These are phyloP conservation scores for Ceratocystis cacaofunesta DNA, from an alignment of 2,329 filamentous ascomycete genomes.

Conservation along the genomic window DNA sequence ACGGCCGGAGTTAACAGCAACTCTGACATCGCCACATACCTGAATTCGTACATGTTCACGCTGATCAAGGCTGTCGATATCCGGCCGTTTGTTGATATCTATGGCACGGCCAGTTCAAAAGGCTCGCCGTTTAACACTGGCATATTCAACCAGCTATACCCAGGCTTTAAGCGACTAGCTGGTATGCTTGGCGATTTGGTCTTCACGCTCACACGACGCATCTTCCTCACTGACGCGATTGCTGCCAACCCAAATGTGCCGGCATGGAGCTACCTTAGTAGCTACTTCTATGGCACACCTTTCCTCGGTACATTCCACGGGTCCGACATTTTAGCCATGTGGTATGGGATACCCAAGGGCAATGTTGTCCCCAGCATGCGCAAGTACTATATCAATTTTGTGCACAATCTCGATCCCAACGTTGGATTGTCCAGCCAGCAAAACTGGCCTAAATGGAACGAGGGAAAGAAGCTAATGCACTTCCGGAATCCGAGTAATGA, in stretches of 20 bases:
- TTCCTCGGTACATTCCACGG: conserved; percentile 50
- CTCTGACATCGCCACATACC: conserved; percentile 37
- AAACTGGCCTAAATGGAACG: conserved; percentile 29
- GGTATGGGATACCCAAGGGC: conserved; percentile 35
- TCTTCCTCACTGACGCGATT: conserved; percentile 32
- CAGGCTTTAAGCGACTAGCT: conserved; percentile 48
- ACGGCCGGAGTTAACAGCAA: conserved; percentile 43
- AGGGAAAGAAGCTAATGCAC: conserved; percentile 24
- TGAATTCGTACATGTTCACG: conserved; percentile 36
- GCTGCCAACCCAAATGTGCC: conserved; percentile 32
- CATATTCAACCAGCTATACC: conserved; percentile 43
- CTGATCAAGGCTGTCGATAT: conserved; percentile 28
- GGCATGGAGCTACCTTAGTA: conserved; percentile 45
- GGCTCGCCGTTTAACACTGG: conserved; percentile 48
- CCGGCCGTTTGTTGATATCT: conserved; percentile 36
- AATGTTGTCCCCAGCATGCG: conserved; percentile 34
- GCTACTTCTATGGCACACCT: conserved; percentile 44
- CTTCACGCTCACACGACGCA: conserved; percentile 30
- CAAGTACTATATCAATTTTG: conserved; percentile 44
- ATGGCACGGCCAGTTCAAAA: conserved; percentile 35
- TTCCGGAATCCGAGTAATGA: conserved; percentile 16
- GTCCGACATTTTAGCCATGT: conserved; percentile 40
- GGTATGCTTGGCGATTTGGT: conserved; percentile 49
- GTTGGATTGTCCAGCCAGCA: conserved; percentile 21
- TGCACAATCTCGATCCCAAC: conserved; percentile 44